Conservation (phyloP, 164 flowering plant genomes). For the Aristolochia fimbriata region DNA sequence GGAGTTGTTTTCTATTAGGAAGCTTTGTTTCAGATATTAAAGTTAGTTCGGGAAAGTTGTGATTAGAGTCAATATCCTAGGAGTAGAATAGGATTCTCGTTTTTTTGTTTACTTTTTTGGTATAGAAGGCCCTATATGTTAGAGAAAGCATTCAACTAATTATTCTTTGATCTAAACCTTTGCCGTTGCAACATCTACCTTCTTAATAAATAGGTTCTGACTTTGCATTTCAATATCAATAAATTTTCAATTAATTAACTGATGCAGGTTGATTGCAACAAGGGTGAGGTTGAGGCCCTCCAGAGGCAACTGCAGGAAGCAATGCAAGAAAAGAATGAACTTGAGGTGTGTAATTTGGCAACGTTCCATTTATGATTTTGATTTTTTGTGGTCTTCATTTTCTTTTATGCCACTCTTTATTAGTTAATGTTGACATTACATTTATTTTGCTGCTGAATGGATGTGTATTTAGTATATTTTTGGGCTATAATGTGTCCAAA, state of each 20-base stretch:
- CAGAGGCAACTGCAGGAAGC: constrained; percentile 47
- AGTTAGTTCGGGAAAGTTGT: no score
- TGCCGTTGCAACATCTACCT: background rate
- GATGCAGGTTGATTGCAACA: constrained; percentile 26
- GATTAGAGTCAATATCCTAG: no score
- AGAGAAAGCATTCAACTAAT: background rate
- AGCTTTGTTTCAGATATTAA: no score
- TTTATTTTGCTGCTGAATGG: background rate
- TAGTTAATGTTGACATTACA: background rate
- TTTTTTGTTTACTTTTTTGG: no score
- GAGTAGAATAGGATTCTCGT: no score
- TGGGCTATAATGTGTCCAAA: background rate
- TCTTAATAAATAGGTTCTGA: background rate
- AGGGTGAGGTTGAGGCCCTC: constrained; percentile 43
- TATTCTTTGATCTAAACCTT: background rate
- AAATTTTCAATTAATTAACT: constrained; percentile 25
- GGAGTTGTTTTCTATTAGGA: no score
- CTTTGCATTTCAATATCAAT: background rate
- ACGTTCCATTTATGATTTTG: background rate
- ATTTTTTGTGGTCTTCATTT: background rate
- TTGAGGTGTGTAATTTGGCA: constrained; percentile 43
- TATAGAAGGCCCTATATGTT: no score
- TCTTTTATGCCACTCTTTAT: background rate
- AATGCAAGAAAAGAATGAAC: constrained; percentile 49
- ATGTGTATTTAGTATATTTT: background rate